Evolutionary conservation across 192 early-diverging fungal species (phyloP), one percentile per base, ranked within the genome.

Genomic region (Haplosporangium gracile): DNA sequence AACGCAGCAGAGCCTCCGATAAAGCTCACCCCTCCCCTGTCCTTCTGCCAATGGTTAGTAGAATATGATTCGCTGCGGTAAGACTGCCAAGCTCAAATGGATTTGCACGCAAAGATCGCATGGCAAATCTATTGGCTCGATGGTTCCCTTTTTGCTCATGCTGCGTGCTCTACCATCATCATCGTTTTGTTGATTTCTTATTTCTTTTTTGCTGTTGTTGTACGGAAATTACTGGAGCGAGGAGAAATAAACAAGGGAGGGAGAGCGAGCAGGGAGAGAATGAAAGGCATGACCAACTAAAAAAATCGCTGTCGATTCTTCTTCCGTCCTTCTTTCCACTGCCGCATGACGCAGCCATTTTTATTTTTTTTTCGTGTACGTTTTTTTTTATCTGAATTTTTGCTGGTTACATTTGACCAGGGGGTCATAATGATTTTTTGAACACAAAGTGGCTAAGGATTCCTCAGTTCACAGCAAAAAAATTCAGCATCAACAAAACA

Each of bases 221-320:
- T 10, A 72, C 40, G 71, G 38, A 29, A 10, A 18, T 45, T 32
- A 29, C 49, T 40, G 38, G 5, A 11, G 49, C 20, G 49, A 51
- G 49, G 49, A 51, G 49, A 51, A 43, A 34, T 39, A 47, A 74
- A 49, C 40, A 74, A 18, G 11, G 11, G 43, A 45, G 43, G 13
- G 43, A 45, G 43, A 45, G 43, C 4, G 49, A 51, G 49, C 49
- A 20, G 5, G 18, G n/a, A 18, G 34, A 29, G 9, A 24, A 43
- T 22, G 57, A n/a, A 34, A 68, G 55, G 80, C 73, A 81, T 81
- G 80, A 82, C 75, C 81, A 76, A 60, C 74, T 72, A 18, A 68
- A 15, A 13, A 39, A 71, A 70, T 70, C 7, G n/a, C 71, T 45
- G 71, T 72, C 80, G 80, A 82, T 76, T 75, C 45, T 47, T 40